phyloP scores from a whole-genome alignment of 768 basidiomycete genomes.

The Naganishia vishniacii region DNA sequence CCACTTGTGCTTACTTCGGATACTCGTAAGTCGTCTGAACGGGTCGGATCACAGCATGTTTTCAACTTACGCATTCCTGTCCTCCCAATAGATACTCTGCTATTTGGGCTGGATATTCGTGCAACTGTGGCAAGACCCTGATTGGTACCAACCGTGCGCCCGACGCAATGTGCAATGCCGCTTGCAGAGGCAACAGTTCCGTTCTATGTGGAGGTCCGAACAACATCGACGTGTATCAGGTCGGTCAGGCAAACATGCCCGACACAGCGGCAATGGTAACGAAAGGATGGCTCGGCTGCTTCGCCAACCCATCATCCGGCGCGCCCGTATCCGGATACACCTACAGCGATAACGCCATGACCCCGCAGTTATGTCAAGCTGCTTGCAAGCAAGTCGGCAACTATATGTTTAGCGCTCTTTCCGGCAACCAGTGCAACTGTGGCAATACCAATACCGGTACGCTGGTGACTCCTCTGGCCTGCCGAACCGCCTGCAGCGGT shows the following conservation, averaged over 20 bases:
- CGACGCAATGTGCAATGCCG: slow-evolving; percentile 18
- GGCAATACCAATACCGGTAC: slow-evolving; percentile 27
- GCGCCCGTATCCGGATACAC: slow-evolving; percentile 12
- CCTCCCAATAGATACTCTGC: background rate
- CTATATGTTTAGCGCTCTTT: slow-evolving; percentile 14
- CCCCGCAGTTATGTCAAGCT: slow-evolving; percentile 37
- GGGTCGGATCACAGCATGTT: background rate
- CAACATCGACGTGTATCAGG: slow-evolving; percentile 27
- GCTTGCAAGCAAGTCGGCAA: slow-evolving; percentile 34
- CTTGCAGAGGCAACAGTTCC: slow-evolving; percentile 27
- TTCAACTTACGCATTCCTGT: no score
- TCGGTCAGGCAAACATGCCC: slow-evolving; percentile 20
- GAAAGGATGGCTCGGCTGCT: slow-evolving; percentile 25
- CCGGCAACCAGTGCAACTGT: slow-evolving; percentile 38
- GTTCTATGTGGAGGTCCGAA: slow-evolving; percentile 32
- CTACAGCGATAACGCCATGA: slow-evolving; percentile 29
- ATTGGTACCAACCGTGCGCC: slow-evolving; percentile 9
- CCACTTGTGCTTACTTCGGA: slow-evolving; percentile 30
- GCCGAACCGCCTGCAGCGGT: slow-evolving; percentile 6
- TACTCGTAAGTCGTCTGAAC: slow-evolving; percentile 19
- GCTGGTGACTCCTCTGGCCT: background rate
- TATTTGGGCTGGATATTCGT: slow-evolving; percentile 9
- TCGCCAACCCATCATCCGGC: slow-evolving; percentile 2
- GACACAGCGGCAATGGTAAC: slow-evolving; percentile 1
- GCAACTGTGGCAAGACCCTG: slow-evolving; percentile 21